Base-by-base conservation (phyloP, 2,329 filamentous ascomycete genomes). In the Tolypocladium paradoxum region DNA sequence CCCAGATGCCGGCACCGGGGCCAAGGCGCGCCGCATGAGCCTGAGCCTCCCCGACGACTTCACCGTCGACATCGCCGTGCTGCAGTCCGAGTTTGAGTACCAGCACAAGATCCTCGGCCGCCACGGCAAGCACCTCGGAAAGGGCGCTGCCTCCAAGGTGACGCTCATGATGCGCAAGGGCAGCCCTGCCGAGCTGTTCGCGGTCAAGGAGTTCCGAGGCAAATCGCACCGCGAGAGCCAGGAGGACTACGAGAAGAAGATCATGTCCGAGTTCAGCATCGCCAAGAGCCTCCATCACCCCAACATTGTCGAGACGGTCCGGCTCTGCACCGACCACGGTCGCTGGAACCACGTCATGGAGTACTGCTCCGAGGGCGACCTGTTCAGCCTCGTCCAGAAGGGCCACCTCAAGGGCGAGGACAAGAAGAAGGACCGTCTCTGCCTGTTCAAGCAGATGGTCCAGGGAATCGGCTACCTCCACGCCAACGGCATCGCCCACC, bases 291-390 rank as follows among this genome's bases (percentile, higher is more conserved):
- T 91, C 56, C 82, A 90, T 62, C 90, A 95, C 65, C 88, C 90
- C 50, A 95, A 95, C 67, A 88, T 95, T 61, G 87, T 95, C 57
- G 81, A 89, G 68, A 91, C 88, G 0, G 72, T 90, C 53, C 82
- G 85, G 33, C 76, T 95, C 6, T 93, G 89, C 71, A 83, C 79
- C 16, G 79, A 90, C 60, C 80, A 84, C 60, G 82, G 81, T 34
- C 83, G 85, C 38, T 95, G 88, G 87, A 91, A 90, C 66, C 88
- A 95, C 66, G 88, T 95, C 53, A 96, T 96, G 90, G 89, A 96
- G 66, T 95, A 88, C 67, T 95, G 90, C 71, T 78, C 82, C 3
- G 82, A 89, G 60, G 90, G 90, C 47, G 90, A 95, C 64, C 73
- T 96, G 6, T 92, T 87, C 66, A 76, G 77, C 56, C 73, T 95